Evolutionary conservation across 495 filamentous ascomycete species (phyloP).

Genomic region (Penicillium paxilli): DNA sequence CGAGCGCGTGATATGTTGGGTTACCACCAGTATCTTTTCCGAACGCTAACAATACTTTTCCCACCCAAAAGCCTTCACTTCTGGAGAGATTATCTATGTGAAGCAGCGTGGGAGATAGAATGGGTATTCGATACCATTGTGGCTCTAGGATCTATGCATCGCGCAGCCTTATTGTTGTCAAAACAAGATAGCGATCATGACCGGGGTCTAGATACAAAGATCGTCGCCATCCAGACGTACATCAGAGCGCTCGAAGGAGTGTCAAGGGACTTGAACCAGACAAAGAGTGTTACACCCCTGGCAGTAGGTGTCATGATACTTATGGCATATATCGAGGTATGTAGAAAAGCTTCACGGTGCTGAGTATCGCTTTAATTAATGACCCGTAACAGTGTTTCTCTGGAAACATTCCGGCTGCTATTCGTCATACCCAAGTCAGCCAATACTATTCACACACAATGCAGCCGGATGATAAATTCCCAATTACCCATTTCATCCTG

Average conservation of each 20-base stretch:
- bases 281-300: constrained; percentile 1
- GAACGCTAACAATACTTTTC: constrained; percentile 1
- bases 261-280: background rate
- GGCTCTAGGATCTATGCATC: constrained; percentile 11
- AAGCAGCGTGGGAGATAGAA: constrained; percentile 10
- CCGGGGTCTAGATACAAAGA: constrained; percentile 7
- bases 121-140: constrained; percentile 8
- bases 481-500: background rate
- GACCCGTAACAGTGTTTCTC: background rate
- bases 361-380: background rate
- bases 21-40: constrained; percentile 8
- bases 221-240: constrained; percentile 6
- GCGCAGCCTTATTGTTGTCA: constrained; percentile 7
- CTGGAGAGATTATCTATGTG: constrained; percentile 12
- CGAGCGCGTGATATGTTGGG: constrained; percentile 10
- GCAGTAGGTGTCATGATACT: constrained; percentile 6
- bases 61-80: background rate
- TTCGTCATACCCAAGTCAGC: constrained; percentile 6
- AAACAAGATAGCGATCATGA: constrained; percentile 2
- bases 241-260: constrained; percentile 5
- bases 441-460: constrained; percentile 5
- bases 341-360: background rate
- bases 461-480: background rate
- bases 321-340: constrained; percentile 12
- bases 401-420: constrained; percentile 10